Base-by-base conservation (phyloP, 139 green algal species). In the Trebouxia sp. region DNA sequence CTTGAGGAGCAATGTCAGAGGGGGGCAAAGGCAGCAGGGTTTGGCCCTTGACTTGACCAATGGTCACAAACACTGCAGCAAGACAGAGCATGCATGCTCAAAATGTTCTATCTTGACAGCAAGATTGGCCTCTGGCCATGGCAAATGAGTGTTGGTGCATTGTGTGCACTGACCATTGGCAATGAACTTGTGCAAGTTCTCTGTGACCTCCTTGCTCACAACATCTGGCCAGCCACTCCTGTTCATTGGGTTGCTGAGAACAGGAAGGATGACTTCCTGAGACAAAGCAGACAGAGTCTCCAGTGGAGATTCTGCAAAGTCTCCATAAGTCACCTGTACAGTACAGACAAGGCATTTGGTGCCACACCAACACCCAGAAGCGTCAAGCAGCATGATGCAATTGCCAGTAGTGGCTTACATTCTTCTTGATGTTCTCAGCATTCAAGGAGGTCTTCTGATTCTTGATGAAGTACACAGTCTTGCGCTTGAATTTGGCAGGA, bases 111-210 rank as follows among this genome's bases (percentile, higher is more conserved):
- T n/a, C n/a, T n/a, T n/a, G n/a, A n/a, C n/a, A n/a, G n/a, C n/a
- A n/a, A n/a, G n/a, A n/a, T n/a, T n/a, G n/a, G n/a, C n/a, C n/a
- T n/a, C n/a, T n/a, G n/a, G n/a, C n/a, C n/a, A n/a, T n/a, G n/a
- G n/a, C n/a, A n/a, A n/a, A n/a, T n/a, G n/a, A 58, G 50, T 58
- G 50, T 5, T 5, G 20, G 4, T 22, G 22, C 20, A 58, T 28
- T 3, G 26, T 6, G 50, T 3, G 32, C 30, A 45, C 65, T 55
- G 10, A 94, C 90, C 88, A 66, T 92, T 92, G 0, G 90, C 91
- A n/a, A 95, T 88, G 82, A 96, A 96, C 75, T 94, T 94, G 87
- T 97, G 92, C 84, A 97, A 69, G 82, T 92, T 93, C 38, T 97
- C 89, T 17, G 90, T 90, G n/a, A 98, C 90, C 81, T 96, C 92